Evolutionary conservation across 805 yeast genomes (phyloP).

Genomic region (Wickerhamiella parazyma): DNA sequence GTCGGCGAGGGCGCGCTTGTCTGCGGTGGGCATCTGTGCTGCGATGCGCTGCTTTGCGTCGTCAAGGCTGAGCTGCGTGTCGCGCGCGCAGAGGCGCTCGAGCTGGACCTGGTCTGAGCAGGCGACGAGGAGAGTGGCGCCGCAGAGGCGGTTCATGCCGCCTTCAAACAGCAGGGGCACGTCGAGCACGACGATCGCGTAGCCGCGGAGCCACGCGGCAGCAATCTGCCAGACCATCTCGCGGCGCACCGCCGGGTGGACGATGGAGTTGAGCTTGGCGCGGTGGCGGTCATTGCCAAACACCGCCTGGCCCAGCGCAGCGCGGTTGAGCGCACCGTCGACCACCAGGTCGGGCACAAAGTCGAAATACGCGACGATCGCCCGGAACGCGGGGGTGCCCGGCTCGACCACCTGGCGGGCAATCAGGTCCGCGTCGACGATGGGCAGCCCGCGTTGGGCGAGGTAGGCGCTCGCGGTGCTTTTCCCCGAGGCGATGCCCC

Average conservation of each 20-base stretch:
- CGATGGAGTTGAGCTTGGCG: constrained; percentile 49
- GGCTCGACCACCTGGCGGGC: constrained; percentile 81
- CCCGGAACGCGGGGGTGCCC: constrained; percentile 53
- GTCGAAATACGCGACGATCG: constrained; percentile 49
- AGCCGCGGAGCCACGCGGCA: constrained; percentile 42
- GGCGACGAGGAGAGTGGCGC: constrained; percentile 51
- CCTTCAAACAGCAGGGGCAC: constrained; percentile 85
- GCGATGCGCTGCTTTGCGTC: constrained; percentile 63
- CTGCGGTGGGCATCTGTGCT: constrained; percentile 59
- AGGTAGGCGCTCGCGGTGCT: constrained; percentile 68
- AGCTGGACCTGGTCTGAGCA: constrained; percentile 48
- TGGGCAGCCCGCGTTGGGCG: constrained; percentile 34
- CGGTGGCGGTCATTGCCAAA: constrained; percentile 56
- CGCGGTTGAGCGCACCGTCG: constrained; percentile 49
- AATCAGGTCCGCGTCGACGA: constrained; percentile 83
- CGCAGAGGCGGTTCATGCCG: constrained; percentile 57
- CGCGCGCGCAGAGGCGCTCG: constrained; percentile 49
- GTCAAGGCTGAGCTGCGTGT: constrained; percentile 45
- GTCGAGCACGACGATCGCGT: constrained; percentile 59
- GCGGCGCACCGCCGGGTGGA: constrained; percentile 75
- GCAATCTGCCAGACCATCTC: constrained; percentile 49
- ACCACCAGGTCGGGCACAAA: constrained; percentile 36
- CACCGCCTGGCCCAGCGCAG: constrained; percentile 63
- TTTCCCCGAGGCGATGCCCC: constrained; percentile 96
- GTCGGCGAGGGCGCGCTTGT: constrained; percentile 48